phyloP scores from a whole-genome alignment of 1,284 basidiomycete species.

The Apiotrichum domesticum region DNA sequence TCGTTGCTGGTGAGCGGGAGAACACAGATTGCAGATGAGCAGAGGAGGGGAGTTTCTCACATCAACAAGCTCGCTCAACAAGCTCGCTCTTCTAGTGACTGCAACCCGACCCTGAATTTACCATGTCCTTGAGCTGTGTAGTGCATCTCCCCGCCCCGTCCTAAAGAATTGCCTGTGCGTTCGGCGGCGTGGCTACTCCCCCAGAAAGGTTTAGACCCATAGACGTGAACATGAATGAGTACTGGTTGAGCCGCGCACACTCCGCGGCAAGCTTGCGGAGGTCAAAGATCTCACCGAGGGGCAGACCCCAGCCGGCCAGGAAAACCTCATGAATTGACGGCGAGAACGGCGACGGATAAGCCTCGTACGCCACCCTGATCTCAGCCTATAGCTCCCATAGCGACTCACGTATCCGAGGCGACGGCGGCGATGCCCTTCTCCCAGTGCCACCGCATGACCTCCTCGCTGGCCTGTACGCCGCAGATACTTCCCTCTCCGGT shows the following conservation, averaged over 20 bases:
- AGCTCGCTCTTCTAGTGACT: too few species aligned
- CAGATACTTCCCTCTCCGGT: conserved; percentile 14
- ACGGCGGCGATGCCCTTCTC: conserved; percentile 49
- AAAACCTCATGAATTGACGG: conserved; percentile 29
- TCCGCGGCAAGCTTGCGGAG: conserved; percentile 40
- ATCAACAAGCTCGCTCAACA: too few species aligned
- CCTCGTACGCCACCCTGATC: conserved; percentile 30
- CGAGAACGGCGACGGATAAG: conserved; percentile 18
- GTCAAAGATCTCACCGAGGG: conserved; percentile 50
- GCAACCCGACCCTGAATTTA: too few species aligned
- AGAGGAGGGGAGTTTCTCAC: too few species aligned
- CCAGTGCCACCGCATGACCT: conserved; percentile 46
- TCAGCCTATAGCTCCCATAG: not conserved
- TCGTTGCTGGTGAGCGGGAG: too few species aligned
- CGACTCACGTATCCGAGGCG: conserved; percentile 41
- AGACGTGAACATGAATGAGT: conserved; percentile 47
- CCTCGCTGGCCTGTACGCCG: conserved; percentile 34
- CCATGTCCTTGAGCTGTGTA: too few species aligned
- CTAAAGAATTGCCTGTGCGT: conserved; percentile 44
- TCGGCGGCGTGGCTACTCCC: conserved; percentile 48
- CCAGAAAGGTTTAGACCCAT: conserved; percentile 46
- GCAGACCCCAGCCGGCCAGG: conserved; percentile 36
- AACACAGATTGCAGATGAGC: too few species aligned
- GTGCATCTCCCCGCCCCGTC: too few species aligned
- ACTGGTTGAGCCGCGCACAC: conserved; percentile 36